A percentile compares a stretch with the other conserved stretches of the same genome.
Evolutionary conservation across 345 rosid species (phyloP).

Genomic region (Acer yangbiense): DNA sequence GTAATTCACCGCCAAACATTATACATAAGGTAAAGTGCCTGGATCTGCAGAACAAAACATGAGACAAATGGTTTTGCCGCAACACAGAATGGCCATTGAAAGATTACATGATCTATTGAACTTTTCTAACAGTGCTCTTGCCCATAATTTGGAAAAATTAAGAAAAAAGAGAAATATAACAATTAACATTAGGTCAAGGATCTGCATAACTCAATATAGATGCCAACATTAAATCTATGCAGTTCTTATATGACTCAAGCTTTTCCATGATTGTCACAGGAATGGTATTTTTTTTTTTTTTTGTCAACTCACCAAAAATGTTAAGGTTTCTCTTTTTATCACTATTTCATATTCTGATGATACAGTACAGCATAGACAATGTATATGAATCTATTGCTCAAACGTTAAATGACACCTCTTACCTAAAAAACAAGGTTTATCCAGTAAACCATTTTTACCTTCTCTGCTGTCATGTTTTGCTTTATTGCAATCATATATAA

Average conservation of each 20-base stretch:
- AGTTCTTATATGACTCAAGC: slow-evolving; percentile 1
- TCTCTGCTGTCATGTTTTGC: neutral
- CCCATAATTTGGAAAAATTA: neutral
- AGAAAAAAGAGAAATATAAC: neutral
- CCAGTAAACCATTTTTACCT: neutral
- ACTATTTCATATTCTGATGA: neutral
- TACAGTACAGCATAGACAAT: neutral
- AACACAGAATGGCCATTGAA: neutral
- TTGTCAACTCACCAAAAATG: neutral
- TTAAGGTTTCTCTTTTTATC: neutral
- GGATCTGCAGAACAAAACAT: neutral
- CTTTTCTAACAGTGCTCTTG: neutral
- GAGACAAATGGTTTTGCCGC: neutral
- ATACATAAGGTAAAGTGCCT: neutral
- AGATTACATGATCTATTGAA: neutral
- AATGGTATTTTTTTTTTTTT: neutral
- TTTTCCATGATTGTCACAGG: neutral
- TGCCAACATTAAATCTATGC: slow-evolving; percentile 3
- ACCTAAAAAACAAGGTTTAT: neutral
- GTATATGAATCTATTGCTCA: neutral
- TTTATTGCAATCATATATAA: neutral
- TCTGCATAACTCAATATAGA: neutral
- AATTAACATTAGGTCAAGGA: neutral
- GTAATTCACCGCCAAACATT: neutral
- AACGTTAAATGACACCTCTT: neutral